Conservation (phyloP, 1,284 basidiomycete species). For the Leccinum variabile region DNA sequence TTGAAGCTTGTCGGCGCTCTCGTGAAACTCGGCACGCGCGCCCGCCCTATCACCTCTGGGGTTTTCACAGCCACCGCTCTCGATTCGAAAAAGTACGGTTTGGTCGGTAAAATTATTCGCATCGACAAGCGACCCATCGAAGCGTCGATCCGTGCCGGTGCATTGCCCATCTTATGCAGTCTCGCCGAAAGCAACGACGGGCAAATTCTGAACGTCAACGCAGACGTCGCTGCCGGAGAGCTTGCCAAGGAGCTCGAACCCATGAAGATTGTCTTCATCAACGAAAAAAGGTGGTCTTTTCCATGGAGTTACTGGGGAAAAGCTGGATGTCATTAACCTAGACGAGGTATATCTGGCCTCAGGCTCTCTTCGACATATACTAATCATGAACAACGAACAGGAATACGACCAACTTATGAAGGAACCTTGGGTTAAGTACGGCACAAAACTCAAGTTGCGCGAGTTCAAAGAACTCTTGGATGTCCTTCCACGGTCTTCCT, state of each 20-base stretch:
- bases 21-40: slow-evolving; percentile 90
- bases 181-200: slow-evolving; percentile 90
- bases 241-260: slow-evolving; percentile 95
- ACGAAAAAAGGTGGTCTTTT: slow-evolving; percentile 98
- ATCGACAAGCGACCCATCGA: slow-evolving; percentile 95
- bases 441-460: slow-evolving; percentile 98
- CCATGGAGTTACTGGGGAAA: slow-evolving; percentile 95
- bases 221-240: slow-evolving; percentile 94
- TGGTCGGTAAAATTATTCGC: slow-evolving; percentile 90
- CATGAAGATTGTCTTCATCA: slow-evolving; percentile 98
- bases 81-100: slow-evolving; percentile 90
- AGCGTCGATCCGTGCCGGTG: slow-evolving; percentile 91
- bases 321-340: slow-evolving; percentile 94
- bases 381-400: slow-evolving; percentile 38
- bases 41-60: slow-evolving; percentile 92
- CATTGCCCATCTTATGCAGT: slow-evolving; percentile 89
- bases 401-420: slow-evolving; percentile 98
- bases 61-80: slow-evolving; percentile 96
- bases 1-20: slow-evolving; percentile 88
- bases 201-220: slow-evolving; percentile 96
- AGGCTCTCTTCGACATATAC: slow-evolving; percentile 3
- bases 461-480: slow-evolving; percentile 99
- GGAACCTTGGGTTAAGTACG: slow-evolving; percentile 99
- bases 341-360: slow-evolving; percentile 71
- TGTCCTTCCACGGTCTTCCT: slow-evolving; percentile 96